These are phyloP conservation scores for Malassezia nana DNA, from an alignment of 1,284 basidiomycete genomes.

Conservation along the genomic window DNA sequence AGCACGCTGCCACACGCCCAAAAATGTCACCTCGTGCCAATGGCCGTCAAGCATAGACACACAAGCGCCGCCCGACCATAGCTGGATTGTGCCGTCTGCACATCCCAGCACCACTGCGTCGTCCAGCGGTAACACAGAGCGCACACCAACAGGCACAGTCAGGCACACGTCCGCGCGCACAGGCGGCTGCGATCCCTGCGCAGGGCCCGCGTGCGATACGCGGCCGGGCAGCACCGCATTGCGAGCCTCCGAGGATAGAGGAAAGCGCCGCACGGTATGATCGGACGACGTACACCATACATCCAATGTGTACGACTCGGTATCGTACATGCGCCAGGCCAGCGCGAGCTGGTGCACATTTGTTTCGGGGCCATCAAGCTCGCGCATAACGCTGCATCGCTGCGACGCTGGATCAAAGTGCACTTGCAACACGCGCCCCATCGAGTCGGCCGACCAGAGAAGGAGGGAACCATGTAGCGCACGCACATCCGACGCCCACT, in stretches of 20 bases:
- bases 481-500: neutral
- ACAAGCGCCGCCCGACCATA: neutral
- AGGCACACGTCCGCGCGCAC: constrained; percentile 4
- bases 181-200: neutral
- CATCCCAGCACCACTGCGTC: neutral
- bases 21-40: constrained; percentile 30
- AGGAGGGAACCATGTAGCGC: neutral
- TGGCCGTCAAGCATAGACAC: constrained; percentile 23
- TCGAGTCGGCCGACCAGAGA: constrained; percentile 14
- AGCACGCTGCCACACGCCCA: constrained; percentile 18
- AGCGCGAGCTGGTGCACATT: constrained; percentile 1
- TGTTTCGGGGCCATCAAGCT: constrained; percentile 17
- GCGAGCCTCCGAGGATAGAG: constrained; percentile 2
- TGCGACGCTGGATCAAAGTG: neutral
- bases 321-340: constrained; percentile 6
- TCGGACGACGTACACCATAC: constrained; percentile 14
- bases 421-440: constrained; percentile 15
- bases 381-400: constrained; percentile 1
- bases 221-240: neutral
- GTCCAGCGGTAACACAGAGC: constrained; percentile 7
- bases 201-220: constrained; percentile 4
- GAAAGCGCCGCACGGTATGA: constrained; percentile 13
- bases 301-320: neutral
- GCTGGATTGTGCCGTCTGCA: constrained; percentile 3
- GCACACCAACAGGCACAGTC: neutral